Base-by-base conservation (phyloP, 1,284 basidiomycete species). In the Blastosporella zonata region DNA sequence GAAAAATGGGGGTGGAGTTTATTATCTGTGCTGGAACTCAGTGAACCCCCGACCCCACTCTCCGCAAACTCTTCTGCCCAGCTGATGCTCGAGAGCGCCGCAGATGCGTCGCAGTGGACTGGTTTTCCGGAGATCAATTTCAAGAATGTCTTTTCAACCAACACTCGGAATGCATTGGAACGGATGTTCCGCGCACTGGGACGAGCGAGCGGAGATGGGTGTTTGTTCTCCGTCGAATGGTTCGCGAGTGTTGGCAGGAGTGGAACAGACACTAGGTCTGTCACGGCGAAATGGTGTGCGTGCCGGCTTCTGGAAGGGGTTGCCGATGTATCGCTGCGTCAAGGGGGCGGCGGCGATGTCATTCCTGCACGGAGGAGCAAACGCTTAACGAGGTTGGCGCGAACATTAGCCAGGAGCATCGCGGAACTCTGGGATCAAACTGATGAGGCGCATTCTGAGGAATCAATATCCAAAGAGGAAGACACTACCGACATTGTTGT, bases 1-100 rank as follows among this genome's bases (percentile, higher is more conserved):
- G 90, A 95, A 59, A 84, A 84, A 64, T 96, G 93, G 93, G 90
- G 90, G 1, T 92, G 87, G 84, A 78, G 81, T 35, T 62, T 96
- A 1, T 73, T 96, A 22, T 79, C 82, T 2, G 88, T 86, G 12
- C 69, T 95, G 22, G 83, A 90, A 57, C 80, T 95, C 52, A 72
- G 71, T 1, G 72, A 76, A 27, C 85, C 83, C 3, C 62, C 74
- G 0, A 65, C 83, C 55, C 71, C 73, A 22, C 60, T 77, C 10
- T 71, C 77, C 10, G 66, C 69, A 33, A 66, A 72, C 12, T 74
- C 77, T 10, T 65, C 69, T 3, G 77, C 76, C 0, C 79, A 77
- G 45, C 65, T 81, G n/a, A 72, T 81, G 63, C 72, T 89, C n/a
- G 79, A 85, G 61, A 71, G 61, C 45, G 71, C 76, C 46, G 53